Base-by-base conservation (phyloP, 1,284 basidiomycete species). In the Leccinum variabile region DNA sequence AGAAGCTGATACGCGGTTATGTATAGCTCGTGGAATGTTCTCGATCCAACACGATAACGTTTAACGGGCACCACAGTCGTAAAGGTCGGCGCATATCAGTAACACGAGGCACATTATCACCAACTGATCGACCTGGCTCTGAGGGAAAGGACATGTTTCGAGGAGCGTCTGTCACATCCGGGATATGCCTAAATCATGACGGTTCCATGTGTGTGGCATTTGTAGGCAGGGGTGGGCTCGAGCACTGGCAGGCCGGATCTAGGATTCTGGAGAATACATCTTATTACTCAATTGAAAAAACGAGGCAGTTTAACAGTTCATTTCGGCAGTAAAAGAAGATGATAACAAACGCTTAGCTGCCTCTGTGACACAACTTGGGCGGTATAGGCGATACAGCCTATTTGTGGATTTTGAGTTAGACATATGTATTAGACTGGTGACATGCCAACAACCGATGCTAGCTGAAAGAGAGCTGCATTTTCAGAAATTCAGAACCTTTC, bases 251-350 rank as follows among this genome's bases (percentile, higher is more conserved):
- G 49, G 14, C 8, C 30, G 8, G 53, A 54, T 11, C 10, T 8
- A 56, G 59, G 22, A 52, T 57, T 59, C 35, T 30, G 55, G 54
- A 59, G 61, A 55, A 62, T 56, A 59, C n/a, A 13, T 2, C 46
- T 33, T 11, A 46, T 39, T 37, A 62, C 60, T 60, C 56, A 18
- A 62, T 60, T 56, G 62, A 46, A 69, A 69, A 69, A 69, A 69
- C 62, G 71, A 70, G 71, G 69, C 68, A 10, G 65, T 57, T 18
- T 37, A 37, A 37, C 35, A 44, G 25, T 63, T 67, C 41, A 69
- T 66, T 66, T 62, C 54, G 61, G 63, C 59, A 53, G 22, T 28
- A n/a, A 33, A 3, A 3, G 30, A 52, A 39, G 18, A 10, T 41
- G 59, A 70, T 60, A 56, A 56, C 53, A 18, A 52, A 30, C 28